A percentile compares a stretch with the other conserved stretches of the same genome.
Evolutionary conservation across 129 eudicot species (phyloP).

Genomic region (sunflower (Helianthus annuus)): HanXRQr2.0-SUNRISE NC_035448.2:40486593-40487092

Average conservation of each 20-base stretch:
- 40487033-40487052: no score
- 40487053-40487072: no score
- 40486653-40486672: slow-evolving; percentile 34
- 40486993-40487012: no score
- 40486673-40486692: slow-evolving; percentile 2
- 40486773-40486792: slow-evolving; percentile 51
- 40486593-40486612: slow-evolving; percentile 58
- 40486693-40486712: no score
- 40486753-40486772: slow-evolving; percentile 61
- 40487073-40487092: no score
- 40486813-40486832: slow-evolving; percentile 30
- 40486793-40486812: slow-evolving; percentile 43
- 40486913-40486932: not conserved
- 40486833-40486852: slow-evolving; percentile 43
- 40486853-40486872: slow-evolving; percentile 34
- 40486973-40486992: not conserved
- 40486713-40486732: not conserved
- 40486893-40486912: slow-evolving; percentile 57
- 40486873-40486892: slow-evolving; percentile 31
- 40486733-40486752: slow-evolving; percentile 61
- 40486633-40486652: slow-evolving; percentile 52
- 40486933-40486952: slow-evolving; percentile 19
- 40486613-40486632: slow-evolving; percentile 38
- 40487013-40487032: no score
- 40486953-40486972: slow-evolving; percentile 18